Evolutionary conservation across 169 alveolate genomes (phyloP).

Genomic region (Plasmodium vivax): DNA sequence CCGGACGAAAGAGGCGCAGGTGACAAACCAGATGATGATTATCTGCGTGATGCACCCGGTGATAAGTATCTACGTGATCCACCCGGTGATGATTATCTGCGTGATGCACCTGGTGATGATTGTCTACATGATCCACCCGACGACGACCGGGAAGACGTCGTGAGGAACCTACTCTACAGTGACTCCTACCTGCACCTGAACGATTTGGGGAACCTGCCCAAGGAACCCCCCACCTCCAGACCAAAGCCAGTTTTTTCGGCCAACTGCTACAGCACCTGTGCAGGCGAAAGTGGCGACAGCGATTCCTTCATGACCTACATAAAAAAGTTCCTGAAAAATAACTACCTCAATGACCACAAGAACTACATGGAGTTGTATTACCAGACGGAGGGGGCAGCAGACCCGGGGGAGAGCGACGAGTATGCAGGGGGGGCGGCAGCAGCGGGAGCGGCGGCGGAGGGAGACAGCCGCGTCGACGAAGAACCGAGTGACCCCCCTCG

Average conservation of each 20-base stretch:
- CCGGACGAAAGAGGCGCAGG: neutral
- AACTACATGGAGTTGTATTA: slow-evolving; percentile 22
- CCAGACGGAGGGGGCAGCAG: neutral
- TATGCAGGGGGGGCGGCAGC: neutral
- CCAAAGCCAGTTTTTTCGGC: neutral
- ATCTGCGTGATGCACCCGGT: neutral
- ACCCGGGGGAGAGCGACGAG: too few species aligned
- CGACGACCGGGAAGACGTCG: neutral
- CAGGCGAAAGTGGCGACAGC: neutral
- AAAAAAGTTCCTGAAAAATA: slow-evolving; percentile 13
- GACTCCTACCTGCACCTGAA: neutral
- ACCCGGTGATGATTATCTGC: neutral
- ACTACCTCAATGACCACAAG: slow-evolving; percentile 39
- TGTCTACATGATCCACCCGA: too few species aligned
- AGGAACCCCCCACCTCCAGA: neutral
- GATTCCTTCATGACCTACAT: slow-evolving; percentile 48
- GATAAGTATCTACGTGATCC: too few species aligned
- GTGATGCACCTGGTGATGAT: neutral
- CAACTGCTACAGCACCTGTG: neutral
- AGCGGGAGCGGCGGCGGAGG: neutral
- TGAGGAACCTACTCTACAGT: neutral
- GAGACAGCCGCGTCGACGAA: neutral
- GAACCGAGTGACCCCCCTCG: neutral
- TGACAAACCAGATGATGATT: neutral
- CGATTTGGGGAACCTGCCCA: neutral